Percentiles rank a stretch among this genome's conserved stretches.
Conservation (phyloP, 805 yeast genomes). For the Lipomyces japonicus region DNA sequence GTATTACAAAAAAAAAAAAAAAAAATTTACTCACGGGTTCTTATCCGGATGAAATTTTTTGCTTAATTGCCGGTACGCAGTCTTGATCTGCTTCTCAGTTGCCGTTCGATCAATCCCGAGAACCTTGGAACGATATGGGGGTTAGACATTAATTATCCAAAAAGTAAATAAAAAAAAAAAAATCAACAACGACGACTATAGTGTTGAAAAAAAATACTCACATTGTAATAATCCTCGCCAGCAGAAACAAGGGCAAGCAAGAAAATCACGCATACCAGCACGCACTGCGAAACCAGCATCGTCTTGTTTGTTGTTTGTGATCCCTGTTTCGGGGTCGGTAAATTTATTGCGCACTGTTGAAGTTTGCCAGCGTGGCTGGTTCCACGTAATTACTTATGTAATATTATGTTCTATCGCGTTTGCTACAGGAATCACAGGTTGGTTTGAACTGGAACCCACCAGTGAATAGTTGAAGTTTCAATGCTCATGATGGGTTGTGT, state of each 20-base stretch:
- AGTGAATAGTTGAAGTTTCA: no score
- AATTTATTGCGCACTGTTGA: no score
- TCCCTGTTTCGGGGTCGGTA: background rate
- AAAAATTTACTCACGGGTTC: slow-evolving; percentile 48
- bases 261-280: slow-evolving; percentile 13
- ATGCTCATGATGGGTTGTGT: no score
- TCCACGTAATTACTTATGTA: no score
- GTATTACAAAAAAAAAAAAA: background rate
- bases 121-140: slow-evolving; percentile 40
- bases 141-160: background rate
- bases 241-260: slow-evolving; percentile 16
- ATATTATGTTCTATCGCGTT: no score
- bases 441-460: no score
- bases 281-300: slow-evolving; percentile 11
- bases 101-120: slow-evolving; percentile 70
- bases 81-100: slow-evolving; percentile 73
- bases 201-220: background rate
- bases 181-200: background rate
- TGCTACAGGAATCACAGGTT: no score
- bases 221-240: slow-evolving; percentile 26
- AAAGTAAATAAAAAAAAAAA: background rate
- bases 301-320: background rate
- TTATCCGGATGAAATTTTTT: slow-evolving; percentile 94
- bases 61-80: slow-evolving; percentile 76
- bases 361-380: no score